A percentile compares a stretch with the other conserved stretches of the same genome.
Conservation (phyloP, 176 grass and related monocot genomes). For the Carex parvula region DNA sequence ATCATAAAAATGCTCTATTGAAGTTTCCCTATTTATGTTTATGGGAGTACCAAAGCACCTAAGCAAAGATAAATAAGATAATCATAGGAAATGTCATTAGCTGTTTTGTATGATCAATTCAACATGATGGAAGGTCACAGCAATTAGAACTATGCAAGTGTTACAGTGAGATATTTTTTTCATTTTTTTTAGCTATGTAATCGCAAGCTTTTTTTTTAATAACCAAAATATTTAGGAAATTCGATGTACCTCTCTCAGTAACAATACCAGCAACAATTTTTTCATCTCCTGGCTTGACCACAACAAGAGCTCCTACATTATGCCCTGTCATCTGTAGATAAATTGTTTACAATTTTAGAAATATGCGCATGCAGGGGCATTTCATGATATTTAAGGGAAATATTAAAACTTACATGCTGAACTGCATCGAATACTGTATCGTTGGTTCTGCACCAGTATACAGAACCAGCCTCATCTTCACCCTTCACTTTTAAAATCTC, state of each 20-base stretch:
- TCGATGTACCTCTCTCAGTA: slow-evolving; percentile 70
- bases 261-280: slow-evolving; percentile 75
- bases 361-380: background rate
- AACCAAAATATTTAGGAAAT: background rate
- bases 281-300: slow-evolving; percentile 68
- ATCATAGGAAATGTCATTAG: background rate
- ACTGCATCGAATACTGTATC: slow-evolving; percentile 63
- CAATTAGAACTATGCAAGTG: background rate
- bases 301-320: slow-evolving; percentile 80
- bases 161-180: background rate
- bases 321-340: slow-evolving; percentile 62
- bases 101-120: background rate
- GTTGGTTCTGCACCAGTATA: slow-evolving; percentile 67
- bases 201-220: background rate
- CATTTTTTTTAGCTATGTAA: background rate
- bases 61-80: background rate
- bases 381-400: background rate
- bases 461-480: slow-evolving; percentile 37
- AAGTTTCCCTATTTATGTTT: background rate
- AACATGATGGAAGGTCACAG: background rate
- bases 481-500: slow-evolving; percentile 74
- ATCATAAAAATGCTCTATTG: background rate
- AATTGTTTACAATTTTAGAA: slow-evolving; percentile 7
- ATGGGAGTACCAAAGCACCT: background rate
- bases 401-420: slow-evolving; percentile 39